Percentiles rank a stretch among this genome's conserved stretches.
Evolutionary conservation across 2,329 filamentous ascomycete genomes (phyloP).

Genomic region (Colletotrichum horii): DNA sequence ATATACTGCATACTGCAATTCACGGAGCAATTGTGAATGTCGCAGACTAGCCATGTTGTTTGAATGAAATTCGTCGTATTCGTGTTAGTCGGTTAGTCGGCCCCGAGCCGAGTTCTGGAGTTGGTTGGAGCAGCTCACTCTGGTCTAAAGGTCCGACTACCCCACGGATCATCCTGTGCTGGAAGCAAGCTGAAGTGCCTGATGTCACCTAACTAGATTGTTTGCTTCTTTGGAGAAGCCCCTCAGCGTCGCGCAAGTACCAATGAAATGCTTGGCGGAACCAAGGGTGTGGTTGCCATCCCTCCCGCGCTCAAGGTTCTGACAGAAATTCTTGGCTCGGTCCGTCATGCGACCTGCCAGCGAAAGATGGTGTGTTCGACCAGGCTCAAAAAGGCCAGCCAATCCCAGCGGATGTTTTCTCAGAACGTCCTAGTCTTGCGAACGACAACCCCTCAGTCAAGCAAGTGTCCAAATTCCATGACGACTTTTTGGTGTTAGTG

Average conservation of each 20-base stretch:
- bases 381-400: neutral
- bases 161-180: neutral
- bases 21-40: neutral
- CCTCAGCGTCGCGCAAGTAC: neutral
- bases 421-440: neutral
- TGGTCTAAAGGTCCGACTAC: neutral
- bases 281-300: neutral
- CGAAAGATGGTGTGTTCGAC: neutral
- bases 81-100: neutral
- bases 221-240: neutral
- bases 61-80: neutral
- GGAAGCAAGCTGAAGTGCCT: neutral
- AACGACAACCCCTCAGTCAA: neutral
- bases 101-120: neutral
- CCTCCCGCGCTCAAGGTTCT: neutral
- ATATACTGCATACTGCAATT: too few species aligned
- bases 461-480: neutral
- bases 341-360: neutral
- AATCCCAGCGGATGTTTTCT: neutral
- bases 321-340: neutral
- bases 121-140: neutral
- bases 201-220: neutral
- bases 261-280: neutral
- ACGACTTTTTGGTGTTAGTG: neutral
- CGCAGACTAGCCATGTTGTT: neutral